These are phyloP conservation scores for Penicillium sp. DNA, from an alignment of 2,329 filamentous ascomycete genomes.

Conservation along the genomic window DNA sequence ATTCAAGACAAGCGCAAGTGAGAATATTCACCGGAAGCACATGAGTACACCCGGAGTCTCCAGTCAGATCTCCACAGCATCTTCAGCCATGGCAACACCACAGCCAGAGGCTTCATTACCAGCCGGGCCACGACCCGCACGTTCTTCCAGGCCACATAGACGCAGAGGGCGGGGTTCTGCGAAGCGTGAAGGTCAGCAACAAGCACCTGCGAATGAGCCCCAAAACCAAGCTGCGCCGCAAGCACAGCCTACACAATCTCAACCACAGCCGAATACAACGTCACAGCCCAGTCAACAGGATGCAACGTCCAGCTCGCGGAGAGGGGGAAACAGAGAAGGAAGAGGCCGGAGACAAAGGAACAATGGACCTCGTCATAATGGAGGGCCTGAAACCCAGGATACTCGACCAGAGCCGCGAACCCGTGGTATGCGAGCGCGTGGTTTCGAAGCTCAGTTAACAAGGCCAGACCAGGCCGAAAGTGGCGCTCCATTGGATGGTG, in stretches of 20 bases:
- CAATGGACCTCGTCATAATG: neutral
- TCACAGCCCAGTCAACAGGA: constrained; percentile 5
- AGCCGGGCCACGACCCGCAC: constrained; percentile 9
- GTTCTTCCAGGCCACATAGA: constrained; percentile 14
- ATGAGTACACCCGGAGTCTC: neutral
- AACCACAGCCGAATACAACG: constrained; percentile 1
- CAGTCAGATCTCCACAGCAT: neutral
- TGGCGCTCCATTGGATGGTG: constrained; percentile 6
- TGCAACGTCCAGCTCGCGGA: constrained; percentile 15
- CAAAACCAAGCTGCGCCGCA: neutral
- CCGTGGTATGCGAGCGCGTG: constrained; percentile 26
- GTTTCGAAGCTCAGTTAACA: constrained; percentile 39
- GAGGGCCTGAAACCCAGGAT: constrained; percentile 11
- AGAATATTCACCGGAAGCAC: neutral
- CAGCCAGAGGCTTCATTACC: neutral
- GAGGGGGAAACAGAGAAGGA: constrained; percentile 23
- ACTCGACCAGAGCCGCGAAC: constrained; percentile 5
- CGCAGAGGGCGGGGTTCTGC: constrained; percentile 26
- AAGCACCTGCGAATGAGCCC: constrained; percentile 6
- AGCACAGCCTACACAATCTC: constrained; percentile 5
- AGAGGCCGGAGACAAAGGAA: constrained; percentile 15
- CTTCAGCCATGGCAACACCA: constrained; percentile 9
- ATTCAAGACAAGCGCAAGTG: neutral
- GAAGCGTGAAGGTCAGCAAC: constrained; percentile 19
- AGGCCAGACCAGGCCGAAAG: constrained; percentile 18